Percentiles rank a stretch among this genome's conserved stretches.
These are phyloP conservation scores for Agrocybe pediades DNA, from an alignment of 768 basidiomycete species.

Conservation along the genomic window DNA sequence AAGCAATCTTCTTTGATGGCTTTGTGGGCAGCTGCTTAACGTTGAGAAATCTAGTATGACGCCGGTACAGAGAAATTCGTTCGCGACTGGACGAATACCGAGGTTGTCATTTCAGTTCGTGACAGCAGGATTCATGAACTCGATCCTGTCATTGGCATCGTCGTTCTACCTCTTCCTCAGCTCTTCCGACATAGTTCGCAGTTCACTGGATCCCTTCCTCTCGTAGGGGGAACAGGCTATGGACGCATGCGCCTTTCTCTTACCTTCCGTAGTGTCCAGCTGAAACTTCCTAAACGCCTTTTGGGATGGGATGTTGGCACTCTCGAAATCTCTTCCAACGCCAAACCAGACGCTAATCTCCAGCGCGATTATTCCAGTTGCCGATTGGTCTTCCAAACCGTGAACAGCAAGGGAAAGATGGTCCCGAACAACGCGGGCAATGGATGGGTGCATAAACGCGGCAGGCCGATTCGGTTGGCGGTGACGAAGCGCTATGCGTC, in stretches of 20 bases:
- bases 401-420: slow-evolving; percentile 38
- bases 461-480: slow-evolving; percentile 33
- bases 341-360: slow-evolving; percentile 28
- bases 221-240: slow-evolving; percentile 71
- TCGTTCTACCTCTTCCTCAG: slow-evolving; percentile 51
- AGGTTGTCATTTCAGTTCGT: slow-evolving; percentile 65
- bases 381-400: slow-evolving; percentile 40
- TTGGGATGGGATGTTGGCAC: slow-evolving; percentile 74
- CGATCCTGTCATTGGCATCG: slow-evolving; percentile 72
- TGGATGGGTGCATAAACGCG: slow-evolving; percentile 35
- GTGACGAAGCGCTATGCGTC: slow-evolving; percentile 42
- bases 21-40: not conserved
- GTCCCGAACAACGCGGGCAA: slow-evolving; percentile 21
- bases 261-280: slow-evolving; percentile 67
- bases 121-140: slow-evolving; percentile 59
- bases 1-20: slow-evolving; percentile 16
- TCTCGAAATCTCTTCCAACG: slow-evolving; percentile 47
- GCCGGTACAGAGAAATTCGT: slow-evolving; percentile 74
- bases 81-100: slow-evolving; percentile 59
- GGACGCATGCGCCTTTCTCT: slow-evolving; percentile 65
- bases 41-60: slow-evolving; percentile 38
- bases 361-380: slow-evolving; percentile 38
- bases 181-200: slow-evolving; percentile 53
- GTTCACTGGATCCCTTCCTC: slow-evolving; percentile 59
- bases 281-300: slow-evolving; percentile 55